phyloP scores from a whole-genome alignment of 805 yeast genomes.

The Lipomyces mesembrius region DNA sequence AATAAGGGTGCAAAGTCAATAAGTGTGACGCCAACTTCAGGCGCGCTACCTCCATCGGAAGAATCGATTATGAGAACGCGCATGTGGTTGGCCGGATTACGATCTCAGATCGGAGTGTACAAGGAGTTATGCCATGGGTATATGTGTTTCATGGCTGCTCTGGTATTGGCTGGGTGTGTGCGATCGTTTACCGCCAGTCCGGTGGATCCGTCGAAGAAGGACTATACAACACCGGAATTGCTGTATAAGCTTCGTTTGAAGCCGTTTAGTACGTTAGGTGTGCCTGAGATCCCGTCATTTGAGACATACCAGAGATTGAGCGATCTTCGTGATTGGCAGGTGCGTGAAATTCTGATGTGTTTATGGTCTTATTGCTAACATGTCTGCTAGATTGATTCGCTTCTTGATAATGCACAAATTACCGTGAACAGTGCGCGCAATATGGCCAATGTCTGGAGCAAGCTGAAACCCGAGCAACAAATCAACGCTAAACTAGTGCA shows the following conservation, averaged over 20 bases:
- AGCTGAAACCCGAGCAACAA: slow-evolving; percentile 2
- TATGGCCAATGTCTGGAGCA: slow-evolving; percentile 10
- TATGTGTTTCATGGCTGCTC: slow-evolving; percentile 26
- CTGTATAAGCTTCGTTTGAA: slow-evolving; percentile 69
- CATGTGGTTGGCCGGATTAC: slow-evolving; percentile 35
- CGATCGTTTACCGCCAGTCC: neutral
- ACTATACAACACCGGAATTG: slow-evolving; percentile 40
- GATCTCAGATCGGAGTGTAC: slow-evolving; percentile 10
- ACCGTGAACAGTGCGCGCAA: slow-evolving; percentile 10
- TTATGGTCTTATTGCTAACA: neutral
- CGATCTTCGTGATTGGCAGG: slow-evolving; percentile 15
- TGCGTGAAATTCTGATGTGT: neutral
- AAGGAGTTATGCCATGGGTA: slow-evolving; percentile 22
- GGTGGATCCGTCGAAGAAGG: slow-evolving; percentile 2
- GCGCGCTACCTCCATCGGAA: slow-evolving; percentile 26
- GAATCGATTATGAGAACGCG: slow-evolving; percentile 2
- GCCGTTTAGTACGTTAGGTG: slow-evolving; percentile 78
- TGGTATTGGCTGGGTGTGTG: slow-evolving; percentile 17
- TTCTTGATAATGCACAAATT: slow-evolving; percentile 15
- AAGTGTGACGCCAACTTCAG: slow-evolving; percentile 30
- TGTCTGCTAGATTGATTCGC: slow-evolving; percentile 3
- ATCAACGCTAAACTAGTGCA: slow-evolving; percentile 13
- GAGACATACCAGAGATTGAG: slow-evolving; percentile 42
- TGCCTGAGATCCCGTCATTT: slow-evolving; percentile 66
- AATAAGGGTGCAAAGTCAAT: neutral